Conservation (phyloP, 805 yeast genomes). For the Metschnikowia corniflorae region DNA sequence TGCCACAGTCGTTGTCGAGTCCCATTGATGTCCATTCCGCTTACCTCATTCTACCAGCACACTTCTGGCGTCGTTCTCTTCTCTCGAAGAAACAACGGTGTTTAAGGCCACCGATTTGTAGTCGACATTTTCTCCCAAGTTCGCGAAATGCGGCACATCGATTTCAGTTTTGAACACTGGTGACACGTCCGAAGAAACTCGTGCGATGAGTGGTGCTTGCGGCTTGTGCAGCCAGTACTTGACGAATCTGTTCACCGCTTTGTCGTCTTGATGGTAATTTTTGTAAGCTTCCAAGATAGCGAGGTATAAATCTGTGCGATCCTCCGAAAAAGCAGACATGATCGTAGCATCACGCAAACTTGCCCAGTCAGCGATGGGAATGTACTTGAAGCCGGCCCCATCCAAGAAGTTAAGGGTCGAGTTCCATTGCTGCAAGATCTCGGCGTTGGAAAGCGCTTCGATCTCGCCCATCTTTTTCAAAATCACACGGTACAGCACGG, state of each 20-base stretch:
- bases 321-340: conserved; percentile 38
- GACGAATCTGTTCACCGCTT: conserved; percentile 28
- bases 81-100: conserved; percentile 4
- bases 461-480: conserved; percentile 71
- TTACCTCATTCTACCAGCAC: too few species aligned
- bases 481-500: conserved; percentile 67
- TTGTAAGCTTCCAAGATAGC: conserved; percentile 23
- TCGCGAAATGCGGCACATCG: conserved; percentile 22
- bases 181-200: conserved; percentile 22
- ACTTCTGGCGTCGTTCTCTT: conserved; percentile 4
- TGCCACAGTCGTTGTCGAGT: too few species aligned
- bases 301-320: conserved; percentile 31
- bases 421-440: conserved; percentile 57
- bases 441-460: conserved; percentile 45
- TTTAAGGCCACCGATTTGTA: conserved; percentile 17
- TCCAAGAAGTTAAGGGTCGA: conserved; percentile 46
- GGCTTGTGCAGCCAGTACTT: conserved; percentile 31
- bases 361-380: conserved; percentile 84
- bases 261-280: conserved; percentile 38
- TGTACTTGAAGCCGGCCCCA: conserved; percentile 53
- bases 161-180: conserved; percentile 18
- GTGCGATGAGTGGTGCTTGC: conserved; percentile 20
- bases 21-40: too few species aligned
- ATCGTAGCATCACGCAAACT: conserved; percentile 76
- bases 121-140: conserved; percentile 28